Evolutionary conservation across 441 rosid genomes (phyloP).

Genomic region (Croton laevigatus): DNA sequence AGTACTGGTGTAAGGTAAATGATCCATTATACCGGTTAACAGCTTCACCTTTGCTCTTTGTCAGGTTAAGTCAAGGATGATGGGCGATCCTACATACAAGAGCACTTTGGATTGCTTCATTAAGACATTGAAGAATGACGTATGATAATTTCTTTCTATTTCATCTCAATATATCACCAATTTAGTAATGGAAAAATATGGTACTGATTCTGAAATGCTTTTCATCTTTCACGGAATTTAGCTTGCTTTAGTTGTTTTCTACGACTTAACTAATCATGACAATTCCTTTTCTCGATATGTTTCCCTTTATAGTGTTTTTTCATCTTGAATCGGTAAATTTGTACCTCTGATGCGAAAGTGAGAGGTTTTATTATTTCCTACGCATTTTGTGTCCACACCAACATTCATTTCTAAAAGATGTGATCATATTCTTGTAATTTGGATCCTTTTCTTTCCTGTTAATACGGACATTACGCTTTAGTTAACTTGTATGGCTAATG

Average conservation of each 20-base stretch:
- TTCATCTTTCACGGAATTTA: no score
- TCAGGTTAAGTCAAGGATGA: slow-evolving; percentile 98
- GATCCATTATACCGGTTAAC: neutral
- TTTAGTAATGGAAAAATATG: neutral
- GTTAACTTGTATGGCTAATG: neutral
- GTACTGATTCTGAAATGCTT: neutral
- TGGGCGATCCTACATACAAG: slow-evolving; percentile 96
- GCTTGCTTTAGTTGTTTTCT: neutral
- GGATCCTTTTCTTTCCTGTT: no score
- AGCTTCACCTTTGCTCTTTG: slow-evolving; percentile 6
- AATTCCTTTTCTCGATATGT: neutral
- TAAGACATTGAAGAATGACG: slow-evolving; percentile 86
- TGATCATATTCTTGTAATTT: neutral
- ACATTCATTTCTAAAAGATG: neutral
- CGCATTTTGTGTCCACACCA: neutral
- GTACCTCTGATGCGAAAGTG: neutral
- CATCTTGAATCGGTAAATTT: neutral
- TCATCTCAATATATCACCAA: neutral
- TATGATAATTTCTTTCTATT: slow-evolving; percentile 29
- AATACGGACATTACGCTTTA: no score
- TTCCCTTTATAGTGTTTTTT: neutral
- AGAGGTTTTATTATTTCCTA: neutral
- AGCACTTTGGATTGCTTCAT: slow-evolving; percentile 89
- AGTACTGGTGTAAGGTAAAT: neutral
- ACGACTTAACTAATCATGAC: neutral